phyloP scores from a whole-genome alignment of 257 asterid genomes.

The Thymus mandschuricus region DNA sequence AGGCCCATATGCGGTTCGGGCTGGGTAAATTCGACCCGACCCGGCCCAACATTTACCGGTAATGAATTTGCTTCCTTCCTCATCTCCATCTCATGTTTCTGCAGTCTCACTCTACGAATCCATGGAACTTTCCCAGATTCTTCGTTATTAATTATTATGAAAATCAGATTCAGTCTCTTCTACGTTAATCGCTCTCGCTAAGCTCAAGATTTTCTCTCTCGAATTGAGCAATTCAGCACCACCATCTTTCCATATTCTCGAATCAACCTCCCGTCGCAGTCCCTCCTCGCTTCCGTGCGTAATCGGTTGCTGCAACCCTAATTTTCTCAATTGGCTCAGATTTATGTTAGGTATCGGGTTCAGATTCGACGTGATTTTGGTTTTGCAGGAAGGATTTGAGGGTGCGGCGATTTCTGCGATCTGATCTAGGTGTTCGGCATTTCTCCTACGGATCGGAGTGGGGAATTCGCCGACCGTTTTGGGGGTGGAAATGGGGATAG shows the following conservation, averaged over 20 bases:
- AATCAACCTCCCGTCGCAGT: constrained; percentile 27
- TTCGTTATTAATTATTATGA: not conserved
- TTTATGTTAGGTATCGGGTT: not conserved
- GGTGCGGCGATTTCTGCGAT: constrained; percentile 39
- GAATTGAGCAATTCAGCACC: constrained; percentile 11
- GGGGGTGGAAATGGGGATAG: constrained; percentile 69
- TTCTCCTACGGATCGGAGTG: not conserved
- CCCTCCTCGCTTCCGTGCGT: constrained; percentile 34
- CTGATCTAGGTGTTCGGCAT: constrained; percentile 35
- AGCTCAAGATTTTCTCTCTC: not conserved
- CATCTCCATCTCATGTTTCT: not conserved
- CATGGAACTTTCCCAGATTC: constrained; percentile 22
- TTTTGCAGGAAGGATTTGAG: constrained; percentile 39
- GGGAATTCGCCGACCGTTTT: constrained; percentile 20
- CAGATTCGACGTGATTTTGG: constrained; percentile 13
- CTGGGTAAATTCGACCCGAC: no score
- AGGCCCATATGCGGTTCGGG: no score
- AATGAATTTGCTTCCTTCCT: no score
- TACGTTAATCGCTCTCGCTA: constrained; percentile 27
- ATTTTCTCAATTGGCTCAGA: not conserved
- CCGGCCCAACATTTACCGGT: no score
- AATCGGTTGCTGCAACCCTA: constrained; percentile 11
- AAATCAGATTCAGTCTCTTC: not conserved
- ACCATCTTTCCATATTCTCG: constrained; percentile 5
- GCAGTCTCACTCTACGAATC: not conserved